Evolutionary conservation across 208 protist genomes (phyloP), one percentile per base, ranked within the genome.

Genomic region (Acanthamoeba royreba): DNA sequence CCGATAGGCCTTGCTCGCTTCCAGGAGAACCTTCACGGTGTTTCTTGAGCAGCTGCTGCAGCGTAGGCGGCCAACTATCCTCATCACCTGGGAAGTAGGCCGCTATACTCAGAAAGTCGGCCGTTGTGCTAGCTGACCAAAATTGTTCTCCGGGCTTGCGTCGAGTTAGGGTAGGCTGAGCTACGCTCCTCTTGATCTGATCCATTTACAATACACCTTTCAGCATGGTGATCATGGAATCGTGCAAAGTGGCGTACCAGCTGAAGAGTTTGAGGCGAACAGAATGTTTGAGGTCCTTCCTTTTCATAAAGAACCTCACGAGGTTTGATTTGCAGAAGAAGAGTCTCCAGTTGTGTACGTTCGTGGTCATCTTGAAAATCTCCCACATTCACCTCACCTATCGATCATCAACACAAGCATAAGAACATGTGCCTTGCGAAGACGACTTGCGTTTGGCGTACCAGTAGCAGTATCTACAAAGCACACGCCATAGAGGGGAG

Each of bases 391-490:
- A 95, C 88, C 28, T 93, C 42, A 22, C 93, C 66, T 72, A 19
- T 55, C 49, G n/a, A n/a, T n/a, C n/a, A n/a, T n/a, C n/a, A n/a
- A n/a, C n/a, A n/a, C n/a, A n/a, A n/a, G n/a, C n/a, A n/a, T n/a
- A n/a, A n/a, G n/a, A n/a, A n/a, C n/a, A n/a, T n/a, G n/a, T n/a
- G n/a, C n/a, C n/a, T n/a, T n/a, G n/a, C n/a, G n/a, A n/a, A n/a
- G n/a, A n/a, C n/a, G n/a, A 9, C 9, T 55, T 19, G 49, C 19
- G 13, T 9, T 19, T 55, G 28, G 13, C 45, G 42, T 85, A 33
- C 74, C 95, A 13, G 94, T 94, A 3, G 95, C 81, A 1, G 79
- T 77, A 52, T 96, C 95, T 1, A 96, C 94, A 53, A 96, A 74
- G 92, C 94, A 96, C 33, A 95, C 43, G 8, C 93, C 95, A 40